Evolutionary conservation across 129 eudicot species (phyloP).

Genomic region (Lactuca sativa): DNA sequence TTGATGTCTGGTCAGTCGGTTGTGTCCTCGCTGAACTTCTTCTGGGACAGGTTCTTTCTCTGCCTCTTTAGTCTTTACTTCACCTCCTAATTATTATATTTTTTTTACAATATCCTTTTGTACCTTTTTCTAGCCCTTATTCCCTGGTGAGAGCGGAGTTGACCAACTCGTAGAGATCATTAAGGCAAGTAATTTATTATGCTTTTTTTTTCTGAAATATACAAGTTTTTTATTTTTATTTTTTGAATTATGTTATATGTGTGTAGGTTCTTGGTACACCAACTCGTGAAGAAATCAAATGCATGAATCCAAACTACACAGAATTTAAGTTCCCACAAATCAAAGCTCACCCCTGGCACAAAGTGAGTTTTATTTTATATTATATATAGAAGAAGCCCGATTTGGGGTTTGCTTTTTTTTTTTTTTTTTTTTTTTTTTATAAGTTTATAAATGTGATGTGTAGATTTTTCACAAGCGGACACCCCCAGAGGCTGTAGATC

Average conservation of each 20-base stretch:
- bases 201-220: neutral
- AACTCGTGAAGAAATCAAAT: conserved; percentile 90
- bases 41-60: conserved; percentile 64
- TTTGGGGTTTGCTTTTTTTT: neutral
- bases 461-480: conserved; percentile 87
- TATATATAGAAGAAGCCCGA: neutral
- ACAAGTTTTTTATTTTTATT: neutral
- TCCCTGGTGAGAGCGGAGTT: conserved; percentile 95
- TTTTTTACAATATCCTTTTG: conserved; percentile 4
- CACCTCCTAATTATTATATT: neutral
- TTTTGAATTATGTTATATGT: neutral
- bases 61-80: neutral
- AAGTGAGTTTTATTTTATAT: conserved; percentile 36
- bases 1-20: conserved; percentile 92
- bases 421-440: no score
- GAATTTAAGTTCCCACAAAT: conserved; percentile 89
- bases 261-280: conserved; percentile 85
- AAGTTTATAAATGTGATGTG: no score
- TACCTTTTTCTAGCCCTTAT: conserved; percentile 59
- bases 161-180: conserved; percentile 94
- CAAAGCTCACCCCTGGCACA: conserved; percentile 97
- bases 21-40: conserved; percentile 93
- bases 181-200: conserved; percentile 46
- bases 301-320: conserved; percentile 92
- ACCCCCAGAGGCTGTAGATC: conserved; percentile 94